Conservation (phyloP, 179 eudicot species). For the Nepenthes alata region DNA sequence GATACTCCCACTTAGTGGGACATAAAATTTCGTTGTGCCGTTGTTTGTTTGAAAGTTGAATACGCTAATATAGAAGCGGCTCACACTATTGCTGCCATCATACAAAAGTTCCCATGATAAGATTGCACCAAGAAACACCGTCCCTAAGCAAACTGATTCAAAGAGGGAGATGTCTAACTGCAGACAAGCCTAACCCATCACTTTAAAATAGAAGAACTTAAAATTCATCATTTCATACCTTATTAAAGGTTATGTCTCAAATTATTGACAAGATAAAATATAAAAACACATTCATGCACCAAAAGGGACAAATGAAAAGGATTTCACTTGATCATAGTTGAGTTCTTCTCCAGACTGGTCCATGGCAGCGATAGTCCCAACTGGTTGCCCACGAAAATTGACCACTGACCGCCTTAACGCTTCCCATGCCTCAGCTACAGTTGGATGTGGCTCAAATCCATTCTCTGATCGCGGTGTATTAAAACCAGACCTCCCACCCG, state of each 20-base stretch:
- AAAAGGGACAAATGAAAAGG: not conserved
- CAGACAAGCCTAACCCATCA: not conserved
- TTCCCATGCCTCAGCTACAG: constrained; percentile 75
- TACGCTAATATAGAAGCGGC: no score
- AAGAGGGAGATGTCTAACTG: not conserved
- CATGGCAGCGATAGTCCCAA: constrained; percentile 92
- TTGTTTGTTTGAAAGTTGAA: no score
- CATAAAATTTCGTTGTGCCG: no score
- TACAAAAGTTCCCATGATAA: no score
- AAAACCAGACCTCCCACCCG: constrained; percentile 45
- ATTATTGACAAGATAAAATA: not conserved
- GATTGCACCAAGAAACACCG: no score
- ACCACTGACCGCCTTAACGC: constrained; percentile 59
- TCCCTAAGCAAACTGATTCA: no score
- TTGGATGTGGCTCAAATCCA: constrained; percentile 49
- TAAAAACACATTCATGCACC: not conserved
- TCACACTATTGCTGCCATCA: no score
- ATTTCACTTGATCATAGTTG: constrained; percentile 84
- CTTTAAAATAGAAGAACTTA: not conserved
- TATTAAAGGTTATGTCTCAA: no score
- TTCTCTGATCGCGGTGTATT: constrained; percentile 50
- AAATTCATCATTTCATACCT: no score
- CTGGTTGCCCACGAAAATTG: constrained; percentile 65
- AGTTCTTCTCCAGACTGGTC: constrained; percentile 57
- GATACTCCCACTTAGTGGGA: not conserved